Base-by-base conservation (phyloP, 1,139 yeast genomes). In the Debaryomycetaceae sp. region DNA sequence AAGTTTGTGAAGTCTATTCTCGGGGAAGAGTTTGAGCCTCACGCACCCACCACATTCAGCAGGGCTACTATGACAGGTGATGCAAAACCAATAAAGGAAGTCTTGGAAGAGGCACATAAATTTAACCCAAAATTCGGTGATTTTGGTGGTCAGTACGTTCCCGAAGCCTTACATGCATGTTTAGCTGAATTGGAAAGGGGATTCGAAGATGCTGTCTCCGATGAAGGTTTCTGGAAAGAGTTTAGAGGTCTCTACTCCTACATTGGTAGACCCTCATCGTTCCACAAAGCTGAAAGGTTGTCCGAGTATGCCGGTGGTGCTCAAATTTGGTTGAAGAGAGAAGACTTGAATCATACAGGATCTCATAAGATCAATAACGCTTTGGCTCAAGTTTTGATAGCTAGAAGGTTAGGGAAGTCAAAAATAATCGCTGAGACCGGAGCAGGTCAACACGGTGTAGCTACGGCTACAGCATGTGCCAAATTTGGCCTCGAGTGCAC, bases 361-460 rank as follows among this genome's bases (percentile, higher is more conserved):
- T 87, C 96, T 36, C 99, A 93, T 72, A 93, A 93, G 70, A 93
- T 93, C 63, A 93, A 93, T 69, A 93, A 93, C 59, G 98, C 99
- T 24, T 71, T 93, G 52, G 97, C 97, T 20, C 99, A 93, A 73
- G 93, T 89, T 23, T 75, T 93, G 49, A 76, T 93, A 55, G 99
- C 99, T 34, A 87, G 79, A 66, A 80, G 99, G 65, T 76, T 95
- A 55, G 99, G 99, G 41, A 93, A 93, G 74, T 83, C 74, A 49
- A 83, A 87, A 57, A 81, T 93, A 50, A 93, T 93, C 63, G 99
- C 99, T 39, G 99, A 93, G 72, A 93, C 99, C 39, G 99, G 99
- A 67, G 99, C 99, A 44, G 99, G 99, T 51, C 99, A 93, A 74
- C 99, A 93, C 64, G 99, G 99, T 72, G 99, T 93, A 38, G 99